Evolutionary conservation across 2,329 filamentous ascomycete species (phyloP).

Genomic region (Microsporum ferrugineum): DNA sequence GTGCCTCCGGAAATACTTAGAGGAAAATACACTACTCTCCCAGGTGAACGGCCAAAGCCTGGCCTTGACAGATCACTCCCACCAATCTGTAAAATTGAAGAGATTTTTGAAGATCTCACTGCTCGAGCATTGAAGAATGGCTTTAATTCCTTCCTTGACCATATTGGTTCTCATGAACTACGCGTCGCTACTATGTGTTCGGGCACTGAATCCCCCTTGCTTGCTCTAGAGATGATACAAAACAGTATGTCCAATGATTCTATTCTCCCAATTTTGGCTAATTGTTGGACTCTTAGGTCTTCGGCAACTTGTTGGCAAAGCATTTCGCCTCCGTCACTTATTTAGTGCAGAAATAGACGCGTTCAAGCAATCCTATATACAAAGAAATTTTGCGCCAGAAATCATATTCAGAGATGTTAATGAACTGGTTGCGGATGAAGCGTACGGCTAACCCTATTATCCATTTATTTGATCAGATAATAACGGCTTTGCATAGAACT

Average conservation of each 20-base stretch:
- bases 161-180: slow-evolving; percentile 32
- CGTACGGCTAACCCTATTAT: slow-evolving; percentile 30
- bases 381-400: slow-evolving; percentile 44
- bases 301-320: slow-evolving; percentile 21
- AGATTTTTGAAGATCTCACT: slow-evolving; percentile 42
- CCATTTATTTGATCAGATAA: neutral
- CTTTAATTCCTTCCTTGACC: slow-evolving; percentile 26
- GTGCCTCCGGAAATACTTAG: slow-evolving; percentile 14
- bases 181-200: slow-evolving; percentile 63
- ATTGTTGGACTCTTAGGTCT: slow-evolving; percentile 21
- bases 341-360: slow-evolving; percentile 55
- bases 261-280: neutral
- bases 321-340: slow-evolving; percentile 42
- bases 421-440: slow-evolving; percentile 41
- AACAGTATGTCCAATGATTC: slow-evolving; percentile 27
- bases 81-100: slow-evolving; percentile 36
- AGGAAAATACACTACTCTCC: slow-evolving; percentile 12
- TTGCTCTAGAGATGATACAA: slow-evolving; percentile 50
- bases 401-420: slow-evolving; percentile 49
- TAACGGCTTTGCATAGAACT: slow-evolving; percentile 33
- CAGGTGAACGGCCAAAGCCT: slow-evolving; percentile 13
- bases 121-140: slow-evolving; percentile 25
- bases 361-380: slow-evolving; percentile 54
- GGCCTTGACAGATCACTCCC: slow-evolving; percentile 29
- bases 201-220: slow-evolving; percentile 62